phyloP scores from a whole-genome alignment of 1,284 basidiomycete genomes.

The Nidula niveotomentosa region DNA sequence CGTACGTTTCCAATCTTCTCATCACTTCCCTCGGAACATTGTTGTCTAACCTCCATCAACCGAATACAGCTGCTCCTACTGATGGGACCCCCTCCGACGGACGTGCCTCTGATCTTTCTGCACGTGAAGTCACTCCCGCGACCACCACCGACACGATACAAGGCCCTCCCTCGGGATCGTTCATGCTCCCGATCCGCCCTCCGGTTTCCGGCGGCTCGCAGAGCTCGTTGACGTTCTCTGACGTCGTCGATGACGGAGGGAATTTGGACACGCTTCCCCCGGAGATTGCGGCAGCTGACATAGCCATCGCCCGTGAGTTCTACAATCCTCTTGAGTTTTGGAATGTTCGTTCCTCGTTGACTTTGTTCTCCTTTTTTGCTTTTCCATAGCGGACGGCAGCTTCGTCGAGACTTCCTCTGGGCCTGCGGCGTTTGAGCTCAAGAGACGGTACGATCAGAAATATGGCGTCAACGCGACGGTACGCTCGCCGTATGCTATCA shows the following conservation, averaged over 20 bases:
- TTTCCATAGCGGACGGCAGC: slow-evolving; percentile 57
- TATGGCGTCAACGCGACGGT: slow-evolving; percentile 63
- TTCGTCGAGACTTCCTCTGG: slow-evolving; percentile 80
- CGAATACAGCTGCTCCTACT: neutral
- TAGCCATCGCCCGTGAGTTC: slow-evolving; percentile 23
- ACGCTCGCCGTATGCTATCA: slow-evolving; percentile 77
- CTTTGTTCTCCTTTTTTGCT: neutral
- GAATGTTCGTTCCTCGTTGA: neutral
- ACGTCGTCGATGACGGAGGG: slow-evolving; percentile 18
- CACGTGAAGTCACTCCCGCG: neutral
- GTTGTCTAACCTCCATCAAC: neutral
- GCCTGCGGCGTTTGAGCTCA: slow-evolving; percentile 69
- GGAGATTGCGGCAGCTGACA: slow-evolving; percentile 20
- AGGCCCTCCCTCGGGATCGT: slow-evolving; percentile 7
- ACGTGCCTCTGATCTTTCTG: neutral
- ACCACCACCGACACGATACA: neutral
- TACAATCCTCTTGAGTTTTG: slow-evolving; percentile 1
- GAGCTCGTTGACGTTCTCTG: slow-evolving; percentile 18
- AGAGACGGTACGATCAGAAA: slow-evolving; percentile 67
- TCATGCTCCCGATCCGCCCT: slow-evolving; percentile 15
- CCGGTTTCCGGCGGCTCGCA: slow-evolving; percentile 7
- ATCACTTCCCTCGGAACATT: neutral
- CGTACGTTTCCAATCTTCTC: neutral
- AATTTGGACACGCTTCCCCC: slow-evolving; percentile 16
- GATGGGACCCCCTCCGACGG: neutral